Base-by-base conservation (phyloP, 2,329 filamentous ascomycete species). In the Nemania sp. region DNA sequence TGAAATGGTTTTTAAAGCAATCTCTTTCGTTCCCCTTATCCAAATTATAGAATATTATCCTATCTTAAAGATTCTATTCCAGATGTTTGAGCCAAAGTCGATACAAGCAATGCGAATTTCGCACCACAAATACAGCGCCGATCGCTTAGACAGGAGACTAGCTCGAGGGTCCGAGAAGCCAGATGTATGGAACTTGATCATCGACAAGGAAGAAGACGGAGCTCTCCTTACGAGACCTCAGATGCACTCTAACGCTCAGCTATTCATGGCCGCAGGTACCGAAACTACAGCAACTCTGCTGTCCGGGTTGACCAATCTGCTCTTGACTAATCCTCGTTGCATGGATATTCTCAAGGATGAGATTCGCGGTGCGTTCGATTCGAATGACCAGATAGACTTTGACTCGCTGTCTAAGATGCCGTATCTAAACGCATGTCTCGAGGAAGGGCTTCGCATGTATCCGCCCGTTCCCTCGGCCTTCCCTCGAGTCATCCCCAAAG, bases 311-410 rank as follows among this genome's bases (percentile, higher is more conserved):
- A 75, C 72, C 10, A 74, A 72, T 32, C 74, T 67, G 72, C 53
- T 78, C n/a, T 56, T 77, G 4, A 73, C 70, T n/a, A 78, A 79
- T 18, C 78, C 78, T 1, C 43, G 73, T 5, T 69, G 68, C 6
- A 69, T 79, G 5, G 60, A 75, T 49, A 67, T 35, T 26, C 70
- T 62, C 3, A 70, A 66, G 7, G 51, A 70, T 68, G 82, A 86
- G 67, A 79, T 87, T 18, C 77, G 79, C 32, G 83, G 82, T 8
- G 83, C 81, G 2, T 81, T 87, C 74, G 80, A 80, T 70, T 83
- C 80, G 10, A 82, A 81, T 61, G 80, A 83, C 7, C 80, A 79
- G 35, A 80, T 86, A 59, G 79, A 75, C 18, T 79, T 87, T 32
- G 55, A 64, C 15, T 68, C 67, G 22, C 66, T 64, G 6, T 35